Conservation (phyloP, 1,139 yeast genomes). For the Waltiozyma solani region DNA sequence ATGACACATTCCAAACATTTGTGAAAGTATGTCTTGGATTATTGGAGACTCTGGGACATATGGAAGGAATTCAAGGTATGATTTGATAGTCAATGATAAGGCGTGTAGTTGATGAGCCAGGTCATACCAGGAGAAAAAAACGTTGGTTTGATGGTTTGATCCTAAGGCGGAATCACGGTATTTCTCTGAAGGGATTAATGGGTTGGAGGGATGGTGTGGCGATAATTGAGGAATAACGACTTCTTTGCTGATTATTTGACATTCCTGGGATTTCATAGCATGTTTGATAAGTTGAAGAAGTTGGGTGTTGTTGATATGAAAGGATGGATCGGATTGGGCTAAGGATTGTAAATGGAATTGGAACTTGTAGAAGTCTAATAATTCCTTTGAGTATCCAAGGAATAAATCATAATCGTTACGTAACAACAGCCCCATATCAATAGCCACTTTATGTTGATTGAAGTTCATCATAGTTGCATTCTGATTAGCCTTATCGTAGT, state of each 20-base stretch:
- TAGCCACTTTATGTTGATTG: conserved; percentile 18
- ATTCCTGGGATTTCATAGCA: background rate
- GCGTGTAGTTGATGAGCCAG: conserved; percentile 41
- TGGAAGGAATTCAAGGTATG: conserved; percentile 28
- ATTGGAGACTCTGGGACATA: conserved; percentile 30
- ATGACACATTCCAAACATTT: conserved; percentile 30
- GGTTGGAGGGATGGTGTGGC: background rate
- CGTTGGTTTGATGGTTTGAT: conserved; percentile 1
- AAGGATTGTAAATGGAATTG: background rate
- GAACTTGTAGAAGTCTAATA: conserved; percentile 16
- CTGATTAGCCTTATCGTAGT: conserved; percentile 16
- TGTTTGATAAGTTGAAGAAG: background rate
- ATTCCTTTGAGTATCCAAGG: conserved; percentile 29
- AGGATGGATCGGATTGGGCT: background rate
- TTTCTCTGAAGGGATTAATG: background rate
- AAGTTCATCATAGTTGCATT: background rate
- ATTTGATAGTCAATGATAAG: conserved; percentile 32
- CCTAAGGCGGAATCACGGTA: background rate
- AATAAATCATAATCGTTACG: conserved; percentile 41
- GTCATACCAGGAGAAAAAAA: conserved; percentile 46
- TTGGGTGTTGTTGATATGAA: background rate
- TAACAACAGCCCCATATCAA: conserved; percentile 31
- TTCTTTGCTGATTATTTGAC: background rate
- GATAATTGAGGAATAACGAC: background rate
- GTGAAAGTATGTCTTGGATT: conserved; percentile 31